These are phyloP conservation scores for Trametes maxima DNA, from an alignment of 768 basidiomycete genomes.

Conservation along the genomic window DNA sequence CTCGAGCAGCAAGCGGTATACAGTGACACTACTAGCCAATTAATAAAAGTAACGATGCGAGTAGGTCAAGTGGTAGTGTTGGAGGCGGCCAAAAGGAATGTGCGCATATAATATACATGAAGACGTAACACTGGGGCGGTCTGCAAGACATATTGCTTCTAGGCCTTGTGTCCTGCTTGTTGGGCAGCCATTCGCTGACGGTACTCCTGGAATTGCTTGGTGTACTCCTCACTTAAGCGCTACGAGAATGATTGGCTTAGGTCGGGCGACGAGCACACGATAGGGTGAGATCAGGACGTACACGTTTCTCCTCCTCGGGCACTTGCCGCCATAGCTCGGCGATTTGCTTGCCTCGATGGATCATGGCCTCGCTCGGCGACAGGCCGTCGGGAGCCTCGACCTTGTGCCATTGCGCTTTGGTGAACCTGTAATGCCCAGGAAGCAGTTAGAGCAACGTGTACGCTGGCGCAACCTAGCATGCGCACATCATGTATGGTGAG, in stretches of 20 bases:
- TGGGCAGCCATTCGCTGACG: no score
- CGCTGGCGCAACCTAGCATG: neutral
- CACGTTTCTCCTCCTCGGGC: slow-evolving; percentile 13
- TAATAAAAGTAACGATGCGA: no score
- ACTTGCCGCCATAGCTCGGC: neutral
- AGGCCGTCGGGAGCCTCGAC: neutral
- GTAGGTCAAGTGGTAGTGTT: no score
- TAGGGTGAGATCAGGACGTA: neutral
- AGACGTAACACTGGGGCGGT: no score
- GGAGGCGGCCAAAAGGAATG: no score
- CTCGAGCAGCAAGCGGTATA: no score
- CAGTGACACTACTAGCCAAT: no score
- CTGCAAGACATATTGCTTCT: no score
- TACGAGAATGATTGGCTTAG: neutral
- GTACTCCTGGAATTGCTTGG: neutral
- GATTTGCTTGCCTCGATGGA: neutral
- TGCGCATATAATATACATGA: no score
- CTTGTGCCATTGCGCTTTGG: neutral
- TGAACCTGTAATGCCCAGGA: neutral
- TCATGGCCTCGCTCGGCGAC: neutral
- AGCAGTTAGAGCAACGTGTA: neutral
- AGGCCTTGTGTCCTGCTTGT: no score
- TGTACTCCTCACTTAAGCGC: neutral
- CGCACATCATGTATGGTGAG: neutral
- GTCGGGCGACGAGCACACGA: neutral